phyloP scores from a whole-genome alignment of 805 yeast genomes.

The Kuraishia molischiana region DNA sequence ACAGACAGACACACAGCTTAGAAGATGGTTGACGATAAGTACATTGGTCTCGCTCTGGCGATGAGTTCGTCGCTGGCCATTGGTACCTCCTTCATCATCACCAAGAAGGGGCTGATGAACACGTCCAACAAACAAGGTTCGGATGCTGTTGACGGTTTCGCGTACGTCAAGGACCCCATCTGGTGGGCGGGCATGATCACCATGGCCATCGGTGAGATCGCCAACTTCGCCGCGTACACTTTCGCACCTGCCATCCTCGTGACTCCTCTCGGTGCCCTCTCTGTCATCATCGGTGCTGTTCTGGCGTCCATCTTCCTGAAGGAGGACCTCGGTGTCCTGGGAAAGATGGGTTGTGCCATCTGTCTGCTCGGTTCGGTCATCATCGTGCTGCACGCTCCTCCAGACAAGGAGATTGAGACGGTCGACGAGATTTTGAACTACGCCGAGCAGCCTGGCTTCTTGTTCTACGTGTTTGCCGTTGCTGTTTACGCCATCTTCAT shows the following conservation, averaged over 20 bases:
- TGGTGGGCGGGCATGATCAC: slow-evolving; percentile 94
- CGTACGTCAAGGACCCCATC: slow-evolving; percentile 72
- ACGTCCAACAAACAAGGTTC: slow-evolving; percentile 55
- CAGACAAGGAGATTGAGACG: slow-evolving; percentile 82
- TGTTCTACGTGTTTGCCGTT: slow-evolving; percentile 57
- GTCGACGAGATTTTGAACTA: slow-evolving; percentile 80
- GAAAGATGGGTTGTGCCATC: slow-evolving; percentile 88
- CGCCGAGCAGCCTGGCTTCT: slow-evolving; percentile 71
- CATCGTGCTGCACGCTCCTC: slow-evolving; percentile 86
- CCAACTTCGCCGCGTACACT: slow-evolving; percentile 90
- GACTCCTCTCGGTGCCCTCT: slow-evolving; percentile 84
- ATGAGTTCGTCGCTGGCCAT: slow-evolving; percentile 82
- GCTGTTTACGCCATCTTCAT: slow-evolving; percentile 59
- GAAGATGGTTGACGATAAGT: slow-evolving; percentile 68
- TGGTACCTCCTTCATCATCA: slow-evolving; percentile 82
- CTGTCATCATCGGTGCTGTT: slow-evolving; percentile 88
- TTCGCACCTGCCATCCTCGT: slow-evolving; percentile 92
- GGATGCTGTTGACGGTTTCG: slow-evolving; percentile 58
- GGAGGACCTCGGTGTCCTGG: slow-evolving; percentile 81
- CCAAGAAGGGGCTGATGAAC: slow-evolving; percentile 75
- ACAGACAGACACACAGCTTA: background rate
- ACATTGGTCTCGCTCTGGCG: slow-evolving; percentile 82
- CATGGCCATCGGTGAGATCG: slow-evolving; percentile 87
- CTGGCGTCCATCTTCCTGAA: slow-evolving; percentile 76
- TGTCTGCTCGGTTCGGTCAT: slow-evolving; percentile 83